Conservation (phyloP, 306 rosid species). For the Lotus japonicus region DNA sequence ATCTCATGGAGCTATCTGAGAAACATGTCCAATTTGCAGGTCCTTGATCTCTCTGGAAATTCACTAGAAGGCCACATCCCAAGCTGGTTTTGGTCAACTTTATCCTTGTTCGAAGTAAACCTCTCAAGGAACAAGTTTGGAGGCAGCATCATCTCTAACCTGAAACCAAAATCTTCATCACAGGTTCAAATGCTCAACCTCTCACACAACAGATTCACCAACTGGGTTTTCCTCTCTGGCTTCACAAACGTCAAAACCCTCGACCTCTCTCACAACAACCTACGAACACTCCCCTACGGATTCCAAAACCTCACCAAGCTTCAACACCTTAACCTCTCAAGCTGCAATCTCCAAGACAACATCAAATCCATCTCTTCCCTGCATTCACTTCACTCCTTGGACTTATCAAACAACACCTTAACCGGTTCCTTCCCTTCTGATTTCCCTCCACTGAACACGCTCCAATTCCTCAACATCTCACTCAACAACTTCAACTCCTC, state of each 20-base stretch:
- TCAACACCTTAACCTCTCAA: constrained; percentile 48
- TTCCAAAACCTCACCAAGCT: constrained; percentile 43
- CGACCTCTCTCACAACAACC: constrained; percentile 58
- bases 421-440: constrained; percentile 65
- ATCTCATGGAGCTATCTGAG: constrained; percentile 58
- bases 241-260: constrained; percentile 39
- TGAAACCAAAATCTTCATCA: constrained; percentile 24
- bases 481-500: constrained; percentile 43
- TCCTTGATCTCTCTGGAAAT: constrained; percentile 64
- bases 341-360: constrained; percentile 36
- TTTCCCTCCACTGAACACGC: constrained; percentile 45
- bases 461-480: constrained; percentile 55
- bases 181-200: constrained; percentile 57
- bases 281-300: constrained; percentile 42
- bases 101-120: constrained; percentile 35
- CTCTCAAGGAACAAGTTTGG: constrained; percentile 64
- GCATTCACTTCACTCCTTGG: constrained; percentile 45
- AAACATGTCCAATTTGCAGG: constrained; percentile 41
- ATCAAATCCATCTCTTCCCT: constrained; percentile 52
- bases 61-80: constrained; percentile 55
- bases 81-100: constrained; percentile 49
- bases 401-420: constrained; percentile 57
- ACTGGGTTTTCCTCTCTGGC: constrained; percentile 40
- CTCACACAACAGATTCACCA: constrained; percentile 63
- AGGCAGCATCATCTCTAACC: constrained; percentile 30